Evolutionary conservation across 352 stramenopile species (phyloP).

Genomic region (Pythium aquatile): DNA sequence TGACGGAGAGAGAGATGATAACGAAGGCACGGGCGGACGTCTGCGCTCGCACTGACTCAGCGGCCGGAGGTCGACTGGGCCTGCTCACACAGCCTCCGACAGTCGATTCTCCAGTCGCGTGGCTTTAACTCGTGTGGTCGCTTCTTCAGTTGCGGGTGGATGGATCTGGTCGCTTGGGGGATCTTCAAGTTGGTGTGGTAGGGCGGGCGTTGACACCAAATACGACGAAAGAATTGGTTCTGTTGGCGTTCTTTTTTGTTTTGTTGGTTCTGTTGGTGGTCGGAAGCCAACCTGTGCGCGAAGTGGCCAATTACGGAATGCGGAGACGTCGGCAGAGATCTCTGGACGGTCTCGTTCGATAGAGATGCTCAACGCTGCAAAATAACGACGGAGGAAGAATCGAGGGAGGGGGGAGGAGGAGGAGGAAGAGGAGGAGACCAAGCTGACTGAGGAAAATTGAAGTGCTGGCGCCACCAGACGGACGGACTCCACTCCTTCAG

Average conservation of each 20-base stretch:
- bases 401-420: neutral
- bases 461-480: neutral
- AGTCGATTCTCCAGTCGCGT: neutral
- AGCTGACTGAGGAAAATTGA: constrained; percentile 1
- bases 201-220: neutral
- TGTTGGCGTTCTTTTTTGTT: neutral
- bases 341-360: neutral
- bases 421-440: constrained; percentile 2
- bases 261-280: neutral
- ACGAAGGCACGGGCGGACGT: neutral
- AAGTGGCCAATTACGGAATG: constrained; percentile 2
- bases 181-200: constrained; percentile 4
- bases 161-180: neutral
- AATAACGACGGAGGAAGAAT: neutral
- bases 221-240: neutral
- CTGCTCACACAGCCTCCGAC: neutral
- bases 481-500: neutral
- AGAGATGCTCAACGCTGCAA: neutral
- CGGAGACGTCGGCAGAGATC: constrained; percentile 1
- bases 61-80: neutral
- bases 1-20: neutral
- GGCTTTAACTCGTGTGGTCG: neutral
- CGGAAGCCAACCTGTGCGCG: neutral
- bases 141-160: neutral
- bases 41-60: neutral